Evolutionary conservation across 2,329 filamentous ascomycete species (phyloP).

Genomic region (Akanthomyces dipterigenus): DNA sequence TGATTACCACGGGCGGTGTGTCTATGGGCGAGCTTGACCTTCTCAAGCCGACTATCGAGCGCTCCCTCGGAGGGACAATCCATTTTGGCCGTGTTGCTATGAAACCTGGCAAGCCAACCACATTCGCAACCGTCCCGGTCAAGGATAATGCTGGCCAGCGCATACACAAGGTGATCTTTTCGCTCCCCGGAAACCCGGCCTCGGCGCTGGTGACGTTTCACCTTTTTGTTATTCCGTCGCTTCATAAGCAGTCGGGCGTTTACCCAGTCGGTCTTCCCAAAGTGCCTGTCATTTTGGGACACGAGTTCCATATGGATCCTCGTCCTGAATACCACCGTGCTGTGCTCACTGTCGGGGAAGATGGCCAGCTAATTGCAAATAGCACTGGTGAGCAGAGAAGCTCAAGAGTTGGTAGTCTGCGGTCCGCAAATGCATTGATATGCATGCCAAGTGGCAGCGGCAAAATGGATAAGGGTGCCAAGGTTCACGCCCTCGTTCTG

Average conservation of each 20-base stretch:
- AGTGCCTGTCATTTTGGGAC: slow-evolving; percentile 63
- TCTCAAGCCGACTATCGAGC: slow-evolving; percentile 91
- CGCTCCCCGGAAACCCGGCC: slow-evolving; percentile 88
- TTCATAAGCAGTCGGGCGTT: slow-evolving; percentile 71
- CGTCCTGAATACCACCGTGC: slow-evolving; percentile 89
- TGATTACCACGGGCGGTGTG: slow-evolving; percentile 90
- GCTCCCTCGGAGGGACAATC: slow-evolving; percentile 80
- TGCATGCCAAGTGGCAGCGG: slow-evolving; percentile 63
- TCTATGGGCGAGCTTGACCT: slow-evolving; percentile 98
- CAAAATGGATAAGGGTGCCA: slow-evolving; percentile 59
- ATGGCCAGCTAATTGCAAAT: slow-evolving; percentile 64
- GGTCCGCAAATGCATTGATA: slow-evolving; percentile 79
- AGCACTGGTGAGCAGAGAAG: slow-evolving; percentile 91
- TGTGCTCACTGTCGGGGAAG: slow-evolving; percentile 55
- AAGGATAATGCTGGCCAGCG: slow-evolving; percentile 53
- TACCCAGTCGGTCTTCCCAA: slow-evolving; percentile 61
- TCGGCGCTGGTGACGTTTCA: slow-evolving; percentile 90
- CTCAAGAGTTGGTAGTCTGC: slow-evolving; percentile 81
- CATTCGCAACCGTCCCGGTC: slow-evolving; percentile 80
- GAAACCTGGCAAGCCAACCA: slow-evolving; percentile 98
- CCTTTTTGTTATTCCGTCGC: slow-evolving; percentile 81
- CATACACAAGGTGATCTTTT: slow-evolving; percentile 69
- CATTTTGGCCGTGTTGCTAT: slow-evolving; percentile 95
- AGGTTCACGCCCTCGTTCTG: slow-evolving; percentile 76
- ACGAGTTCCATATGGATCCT: slow-evolving; percentile 69